Conservation (phyloP, 2,329 filamentous ascomycete species). For the Chlorencoelia australis region DNA sequence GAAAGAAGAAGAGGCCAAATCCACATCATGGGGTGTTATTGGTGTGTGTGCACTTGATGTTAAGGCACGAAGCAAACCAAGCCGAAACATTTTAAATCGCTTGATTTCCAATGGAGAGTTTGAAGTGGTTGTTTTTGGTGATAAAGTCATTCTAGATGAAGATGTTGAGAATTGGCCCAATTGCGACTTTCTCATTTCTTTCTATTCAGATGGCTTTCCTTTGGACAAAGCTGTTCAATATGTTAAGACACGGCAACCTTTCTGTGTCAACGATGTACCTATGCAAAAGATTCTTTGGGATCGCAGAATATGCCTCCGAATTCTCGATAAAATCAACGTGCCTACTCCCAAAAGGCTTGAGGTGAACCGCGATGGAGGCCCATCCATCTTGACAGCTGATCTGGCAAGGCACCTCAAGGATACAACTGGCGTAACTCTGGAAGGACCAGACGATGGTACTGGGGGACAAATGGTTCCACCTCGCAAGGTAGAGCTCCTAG, state of each 20-base stretch:
- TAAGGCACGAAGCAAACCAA: slow-evolving; percentile 94
- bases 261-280: slow-evolving; percentile 92
- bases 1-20: slow-evolving; percentile 52
- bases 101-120: slow-evolving; percentile 87
- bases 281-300: slow-evolving; percentile 99
- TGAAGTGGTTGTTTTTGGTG: slow-evolving; percentile 94
- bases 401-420: slow-evolving; percentile 72
- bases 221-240: slow-evolving; percentile 96
- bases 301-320: slow-evolving; percentile 74
- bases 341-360: slow-evolving; percentile 83
- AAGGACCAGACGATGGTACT: slow-evolving; percentile 59
- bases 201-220: slow-evolving; percentile 96
- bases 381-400: slow-evolving; percentile 65
- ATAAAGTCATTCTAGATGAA: slow-evolving; percentile 97
- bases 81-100: slow-evolving; percentile 88
- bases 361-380: slow-evolving; percentile 87
- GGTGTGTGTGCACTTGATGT: slow-evolving; percentile 92
- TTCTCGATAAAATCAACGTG: slow-evolving; percentile 82
- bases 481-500: slow-evolving; percentile 70
- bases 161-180: slow-evolving; percentile 93
- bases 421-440: slow-evolving; percentile 66
- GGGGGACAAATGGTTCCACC: slow-evolving; percentile 42
- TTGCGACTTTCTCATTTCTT: slow-evolving; percentile 88
- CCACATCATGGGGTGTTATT: slow-evolving; percentile 57
- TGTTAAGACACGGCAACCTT: slow-evolving; percentile 83